phyloP scores from a whole-genome alignment of 75 land plant species.

The Picea glauca region DNA sequence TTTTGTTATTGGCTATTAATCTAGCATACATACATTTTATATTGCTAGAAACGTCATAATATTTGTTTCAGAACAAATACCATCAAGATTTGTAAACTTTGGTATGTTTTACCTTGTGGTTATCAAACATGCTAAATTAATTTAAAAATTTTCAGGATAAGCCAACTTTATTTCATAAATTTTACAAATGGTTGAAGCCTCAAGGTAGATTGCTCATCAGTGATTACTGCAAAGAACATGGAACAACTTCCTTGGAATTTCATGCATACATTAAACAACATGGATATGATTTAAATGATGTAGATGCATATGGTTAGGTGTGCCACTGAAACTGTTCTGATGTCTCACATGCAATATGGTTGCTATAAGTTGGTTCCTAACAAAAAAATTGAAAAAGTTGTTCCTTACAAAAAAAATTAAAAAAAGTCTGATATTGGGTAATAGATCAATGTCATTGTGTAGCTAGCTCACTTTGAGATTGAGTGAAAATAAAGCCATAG shows the following conservation, averaged over 20 bases:
- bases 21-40: background rate
- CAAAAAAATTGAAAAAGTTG: too few relatives aligned
- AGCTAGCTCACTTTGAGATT: background rate
- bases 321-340: background rate
- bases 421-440: background rate
- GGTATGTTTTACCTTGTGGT: too few relatives aligned
- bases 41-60: background rate
- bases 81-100: background rate
- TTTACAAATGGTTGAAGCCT: slow-evolving; percentile 89
- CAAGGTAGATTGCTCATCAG: slow-evolving; percentile 89
- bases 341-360: background rate
- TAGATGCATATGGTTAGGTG: slow-evolving; percentile 88
- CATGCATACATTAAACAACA: slow-evolving; percentile 80
- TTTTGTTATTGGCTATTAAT: background rate
- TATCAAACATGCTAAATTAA: background rate
- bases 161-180: slow-evolving; percentile 66
- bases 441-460: background rate
- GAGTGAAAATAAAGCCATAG: background rate
- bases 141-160: slow-evolving; percentile 63
- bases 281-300: slow-evolving; percentile 96
- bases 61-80: background rate
- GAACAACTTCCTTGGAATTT: slow-evolving; percentile 63
- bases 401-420: background rate
- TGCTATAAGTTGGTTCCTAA: background rate
- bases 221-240: slow-evolving; percentile 83